Conservation (phyloP, 2,329 filamentous ascomycete genomes). For the Colletotrichum neosansevieriae region DNA sequence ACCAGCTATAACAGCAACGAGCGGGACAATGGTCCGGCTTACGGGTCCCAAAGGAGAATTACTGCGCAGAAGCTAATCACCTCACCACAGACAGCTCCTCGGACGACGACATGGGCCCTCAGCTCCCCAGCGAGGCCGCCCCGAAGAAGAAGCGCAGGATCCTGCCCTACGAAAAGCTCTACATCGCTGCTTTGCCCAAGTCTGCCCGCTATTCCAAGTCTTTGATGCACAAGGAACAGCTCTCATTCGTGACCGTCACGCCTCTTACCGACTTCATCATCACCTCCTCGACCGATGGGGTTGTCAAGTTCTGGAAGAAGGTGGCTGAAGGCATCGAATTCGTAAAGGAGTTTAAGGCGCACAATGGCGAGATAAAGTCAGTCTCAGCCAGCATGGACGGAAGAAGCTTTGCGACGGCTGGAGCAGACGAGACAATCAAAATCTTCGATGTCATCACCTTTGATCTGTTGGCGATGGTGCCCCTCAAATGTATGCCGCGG, state of each 20-base stretch:
- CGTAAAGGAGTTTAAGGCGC: constrained; percentile 96
- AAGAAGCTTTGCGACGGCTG: constrained; percentile 91
- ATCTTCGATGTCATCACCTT: constrained; percentile 89
- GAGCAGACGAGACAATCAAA: constrained; percentile 82
- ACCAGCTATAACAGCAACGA: no score
- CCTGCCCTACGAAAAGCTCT: constrained; percentile 94
- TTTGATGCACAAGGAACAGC: constrained; percentile 97
- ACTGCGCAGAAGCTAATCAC: neutral
- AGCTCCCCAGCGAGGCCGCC: constrained; percentile 81
- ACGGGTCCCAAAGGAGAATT: neutral
- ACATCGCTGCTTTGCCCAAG: constrained; percentile 87
- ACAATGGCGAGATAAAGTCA: constrained; percentile 84
- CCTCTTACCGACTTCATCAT: constrained; percentile 95
- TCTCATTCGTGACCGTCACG: constrained; percentile 89
- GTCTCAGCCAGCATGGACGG: constrained; percentile 91
- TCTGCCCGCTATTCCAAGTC: constrained; percentile 91
- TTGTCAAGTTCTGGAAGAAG: constrained; percentile 99
- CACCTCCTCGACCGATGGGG: constrained; percentile 92
- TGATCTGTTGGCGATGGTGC: constrained; percentile 85
- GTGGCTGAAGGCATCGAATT: constrained; percentile 91
- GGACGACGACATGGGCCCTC: constrained; percentile 93
- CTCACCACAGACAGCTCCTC: constrained; percentile 72
- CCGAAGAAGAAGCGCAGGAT: constrained; percentile 89
- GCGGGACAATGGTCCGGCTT: no score
- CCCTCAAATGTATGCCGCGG: constrained; percentile 79